phyloP scores from a whole-genome alignment of 176 grass and related monocot species.

The Lolium rigidum region DNA sequence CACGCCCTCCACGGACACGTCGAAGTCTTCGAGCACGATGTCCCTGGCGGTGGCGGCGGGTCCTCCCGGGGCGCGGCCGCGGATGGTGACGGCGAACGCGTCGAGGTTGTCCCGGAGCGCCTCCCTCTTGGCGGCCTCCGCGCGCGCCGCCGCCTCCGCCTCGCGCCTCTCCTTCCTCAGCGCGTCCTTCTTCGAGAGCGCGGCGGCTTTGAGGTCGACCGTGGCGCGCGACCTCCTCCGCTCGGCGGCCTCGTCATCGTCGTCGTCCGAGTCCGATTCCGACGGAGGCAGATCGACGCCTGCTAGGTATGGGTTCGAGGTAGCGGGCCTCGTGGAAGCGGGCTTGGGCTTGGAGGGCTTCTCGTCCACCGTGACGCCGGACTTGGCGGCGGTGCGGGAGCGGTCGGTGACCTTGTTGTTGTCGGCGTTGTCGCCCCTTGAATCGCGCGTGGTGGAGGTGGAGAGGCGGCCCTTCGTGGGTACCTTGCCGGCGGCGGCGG shows the following conservation, averaged over 20 bases:
- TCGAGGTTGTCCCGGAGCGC: constrained; percentile 62
- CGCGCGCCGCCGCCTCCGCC: constrained; percentile 31
- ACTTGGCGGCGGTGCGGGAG: neutral
- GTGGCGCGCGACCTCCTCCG: constrained; percentile 12
- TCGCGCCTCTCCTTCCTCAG: constrained; percentile 66
- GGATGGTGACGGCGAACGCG: constrained; percentile 65
- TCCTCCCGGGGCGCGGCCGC: constrained; percentile 36
- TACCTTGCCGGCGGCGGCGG: neutral
- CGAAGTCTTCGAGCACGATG: constrained; percentile 67
- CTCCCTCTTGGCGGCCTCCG: constrained; percentile 52
- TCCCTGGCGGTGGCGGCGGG: constrained; percentile 40
- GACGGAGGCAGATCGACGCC: constrained; percentile 66
- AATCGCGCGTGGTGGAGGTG: neutral
- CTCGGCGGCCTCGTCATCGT: constrained; percentile 42
- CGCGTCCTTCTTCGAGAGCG: constrained; percentile 51
- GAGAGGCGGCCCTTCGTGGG: neutral
- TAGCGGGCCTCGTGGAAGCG: neutral
- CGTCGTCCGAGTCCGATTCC: constrained; percentile 32
- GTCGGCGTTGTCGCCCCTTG: neutral
- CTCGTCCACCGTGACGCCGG: neutral
- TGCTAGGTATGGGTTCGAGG: neutral
- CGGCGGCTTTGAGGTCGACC: constrained; percentile 32
- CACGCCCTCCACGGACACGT: constrained; percentile 56
- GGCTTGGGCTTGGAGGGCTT: constrained; percentile 15
- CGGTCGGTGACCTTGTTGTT: neutral